Base-by-base conservation (phyloP, 805 yeast species). In the Hanseniaspora mollemarum region DNA sequence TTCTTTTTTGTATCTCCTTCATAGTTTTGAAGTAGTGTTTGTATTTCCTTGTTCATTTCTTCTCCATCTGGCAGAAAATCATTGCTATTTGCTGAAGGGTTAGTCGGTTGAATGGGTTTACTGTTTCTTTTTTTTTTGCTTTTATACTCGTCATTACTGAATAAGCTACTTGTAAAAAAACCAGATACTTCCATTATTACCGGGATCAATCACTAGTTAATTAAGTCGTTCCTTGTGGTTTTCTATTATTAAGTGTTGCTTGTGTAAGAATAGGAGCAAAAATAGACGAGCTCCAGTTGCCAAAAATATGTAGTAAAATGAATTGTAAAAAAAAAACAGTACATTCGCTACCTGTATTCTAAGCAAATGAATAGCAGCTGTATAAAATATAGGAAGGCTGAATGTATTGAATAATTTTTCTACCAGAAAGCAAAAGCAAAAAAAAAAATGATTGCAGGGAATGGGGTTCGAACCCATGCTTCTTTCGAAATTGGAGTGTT, bases 391-490 rank as follows among this genome's bases (percentile, higher is more conserved):
- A n/a, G n/a, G n/a, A n/a, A n/a, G n/a, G n/a, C n/a, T n/a, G n/a
- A n/a, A n/a, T n/a, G n/a, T n/a, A n/a, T n/a, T n/a, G n/a, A n/a
- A n/a, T n/a, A n/a, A n/a, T n/a, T n/a, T n/a, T n/a, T n/a, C n/a
- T n/a, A n/a, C n/a, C 36, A 32, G 36, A 6, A 32, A 32, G 7
- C n/a, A 32, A 32, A 32, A 32, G n/a, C 10, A 32, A 46, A 40
- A 46, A 31, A 46, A 54, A 54, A 55, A 56, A 53, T 49, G 32
- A 54, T 37, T 60, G 62, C 59, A 61, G 59, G 61, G 59, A 58
- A 59, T 57, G 62, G 62, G 62, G 59, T 60, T 60, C 62, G 62
- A 60, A 60, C 62, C 62, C 62, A 58, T 59, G 62, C 62, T 58
- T 60, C 62, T 61, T 60, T 51, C 59, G 62, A 60, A 58, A 60